Base-by-base conservation (phyloP, 2,329 filamentous ascomycete species). In the Colletotrichum godetiae region DNA sequence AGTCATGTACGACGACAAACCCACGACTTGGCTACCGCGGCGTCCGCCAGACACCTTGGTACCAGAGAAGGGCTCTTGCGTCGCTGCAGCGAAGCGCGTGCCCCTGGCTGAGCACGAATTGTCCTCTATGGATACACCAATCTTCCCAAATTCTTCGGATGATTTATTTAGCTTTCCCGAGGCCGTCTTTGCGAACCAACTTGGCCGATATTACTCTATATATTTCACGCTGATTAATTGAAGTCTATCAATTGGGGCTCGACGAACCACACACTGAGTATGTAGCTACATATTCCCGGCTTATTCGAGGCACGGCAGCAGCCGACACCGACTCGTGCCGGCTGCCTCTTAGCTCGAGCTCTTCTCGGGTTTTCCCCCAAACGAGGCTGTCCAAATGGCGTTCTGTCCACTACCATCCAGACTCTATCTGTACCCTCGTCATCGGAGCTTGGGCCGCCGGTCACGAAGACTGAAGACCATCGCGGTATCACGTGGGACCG, bases 221-320 rank as follows among this genome's bases (percentile, higher is more conserved):
- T 56, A 19, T 61, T 19, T 64, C 27, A n/a, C 24, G 24, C 15
- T 35, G 31, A 13, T 37, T 55, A 11, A 53, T 61, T 19, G 56
- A 67, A 69, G 69, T 64, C 66, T 73, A 64, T 49, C 66, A 59
- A 60, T 27, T 37, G 59, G 66, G 60, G 66, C 67, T 8, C 58
- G 5, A 65, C 27, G 13, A n/a, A 33, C 53, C 19, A 13, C 13
- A 49, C 29, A 22, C 24, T 42, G 42, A 37, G n/a, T 49, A 57
- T 37, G 42, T 49, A 5, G 33, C 42, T 49, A 49, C 42, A 49
- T 49, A 52, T n/a, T 52, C 55, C 5, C 19, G 15, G 15, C 27
- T 15, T 27, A 19, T 11, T 31, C 29, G 57, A 52, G 13, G n/a
- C 35, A 31, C 27, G 27, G 27, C 27, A 29, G 27, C 27, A 22